Conservation (phyloP, 768 basidiomycete genomes). For the Termitomyces eurrhizus region DNA sequence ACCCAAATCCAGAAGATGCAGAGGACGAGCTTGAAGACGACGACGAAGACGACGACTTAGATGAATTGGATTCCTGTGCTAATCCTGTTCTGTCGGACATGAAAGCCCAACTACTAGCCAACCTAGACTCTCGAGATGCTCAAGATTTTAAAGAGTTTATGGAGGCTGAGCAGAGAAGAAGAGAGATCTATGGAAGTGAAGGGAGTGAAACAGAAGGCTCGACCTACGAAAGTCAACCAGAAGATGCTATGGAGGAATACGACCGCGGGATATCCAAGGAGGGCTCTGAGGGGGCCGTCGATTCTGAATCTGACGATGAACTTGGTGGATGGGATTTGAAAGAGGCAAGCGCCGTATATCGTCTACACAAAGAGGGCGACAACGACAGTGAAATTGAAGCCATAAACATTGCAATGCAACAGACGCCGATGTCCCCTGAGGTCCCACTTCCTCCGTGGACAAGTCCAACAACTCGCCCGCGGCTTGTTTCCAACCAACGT, state of each 20-base stretch:
- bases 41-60: slow-evolving; percentile 50
- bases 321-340: slow-evolving; percentile 37
- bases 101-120: slow-evolving; percentile 39
- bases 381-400: slow-evolving; percentile 31
- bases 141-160: slow-evolving; percentile 65
- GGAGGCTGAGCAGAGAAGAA: slow-evolving; percentile 54
- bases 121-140: slow-evolving; percentile 47
- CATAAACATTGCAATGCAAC: slow-evolving; percentile 18
- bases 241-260: slow-evolving; percentile 10
- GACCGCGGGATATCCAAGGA: not conserved
- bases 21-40: slow-evolving; percentile 37
- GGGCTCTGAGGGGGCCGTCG: not conserved
- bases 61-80: slow-evolving; percentile 57
- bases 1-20: slow-evolving; percentile 25
- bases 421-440: slow-evolving; percentile 4
- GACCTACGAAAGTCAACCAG: slow-evolving; percentile 12
- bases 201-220: slow-evolving; percentile 34
- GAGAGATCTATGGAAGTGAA: slow-evolving; percentile 43
- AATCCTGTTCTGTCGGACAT: slow-evolving; percentile 25
- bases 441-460: slow-evolving; percentile 1
- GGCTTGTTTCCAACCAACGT: not conserved
- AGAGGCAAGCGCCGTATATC: slow-evolving; percentile 37
- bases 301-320: slow-evolving; percentile 25
- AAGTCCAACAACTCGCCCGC: not conserved
- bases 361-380: slow-evolving; percentile 17